Percentiles rank a stretch among this genome's conserved stretches.
phyloP scores from a whole-genome alignment of 352 stramenopile genomes.

The Phytopythium litorale region DNA sequence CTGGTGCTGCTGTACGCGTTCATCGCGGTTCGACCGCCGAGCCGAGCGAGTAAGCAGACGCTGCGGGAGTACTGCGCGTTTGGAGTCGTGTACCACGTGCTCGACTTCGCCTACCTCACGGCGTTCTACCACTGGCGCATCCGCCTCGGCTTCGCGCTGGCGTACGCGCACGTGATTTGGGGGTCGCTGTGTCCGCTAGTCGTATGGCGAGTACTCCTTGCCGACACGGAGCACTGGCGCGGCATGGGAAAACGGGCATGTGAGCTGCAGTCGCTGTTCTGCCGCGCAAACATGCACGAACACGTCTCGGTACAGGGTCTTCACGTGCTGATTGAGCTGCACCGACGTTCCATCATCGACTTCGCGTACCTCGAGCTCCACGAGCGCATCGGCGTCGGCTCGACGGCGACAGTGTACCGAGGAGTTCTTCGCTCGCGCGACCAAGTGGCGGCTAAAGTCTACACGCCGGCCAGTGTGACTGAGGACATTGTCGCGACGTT shows the following conservation, averaged over 20 bases:
- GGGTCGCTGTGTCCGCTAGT: conserved; percentile 31
- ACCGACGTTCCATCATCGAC: conserved; percentile 39
- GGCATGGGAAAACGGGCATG: conserved; percentile 36
- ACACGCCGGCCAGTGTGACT: conserved; percentile 48
- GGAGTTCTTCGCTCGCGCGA: conserved; percentile 34
- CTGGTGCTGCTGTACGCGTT: conserved; percentile 36
- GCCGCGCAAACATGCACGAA: conserved; percentile 33
- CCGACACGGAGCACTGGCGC: conserved; percentile 67
- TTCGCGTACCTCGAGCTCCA: conserved; percentile 36
- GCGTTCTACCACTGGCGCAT: conserved; percentile 25
- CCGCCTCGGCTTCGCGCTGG: conserved; percentile 21
- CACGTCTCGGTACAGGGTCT: conserved; percentile 38
- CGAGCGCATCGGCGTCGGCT: conserved; percentile 31
- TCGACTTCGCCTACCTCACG: conserved; percentile 33
- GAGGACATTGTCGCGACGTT: conserved; percentile 49
- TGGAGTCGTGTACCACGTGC: conserved; percentile 25
- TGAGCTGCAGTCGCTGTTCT: conserved; percentile 29
- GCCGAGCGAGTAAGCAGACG: conserved; percentile 34
- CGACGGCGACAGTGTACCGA: conserved; percentile 46
- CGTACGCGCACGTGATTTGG: conserved; percentile 30
- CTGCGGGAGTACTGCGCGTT: conserved; percentile 46
- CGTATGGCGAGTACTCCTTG: conserved; percentile 39
- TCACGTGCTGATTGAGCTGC: conserved; percentile 46
- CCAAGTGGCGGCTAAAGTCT: conserved; percentile 58
- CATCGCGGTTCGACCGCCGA: conserved; percentile 31